Base-by-base conservation (phyloP, 2,329 filamentous ascomycete species). In the Beauveria scarabaeidicola region DNA sequence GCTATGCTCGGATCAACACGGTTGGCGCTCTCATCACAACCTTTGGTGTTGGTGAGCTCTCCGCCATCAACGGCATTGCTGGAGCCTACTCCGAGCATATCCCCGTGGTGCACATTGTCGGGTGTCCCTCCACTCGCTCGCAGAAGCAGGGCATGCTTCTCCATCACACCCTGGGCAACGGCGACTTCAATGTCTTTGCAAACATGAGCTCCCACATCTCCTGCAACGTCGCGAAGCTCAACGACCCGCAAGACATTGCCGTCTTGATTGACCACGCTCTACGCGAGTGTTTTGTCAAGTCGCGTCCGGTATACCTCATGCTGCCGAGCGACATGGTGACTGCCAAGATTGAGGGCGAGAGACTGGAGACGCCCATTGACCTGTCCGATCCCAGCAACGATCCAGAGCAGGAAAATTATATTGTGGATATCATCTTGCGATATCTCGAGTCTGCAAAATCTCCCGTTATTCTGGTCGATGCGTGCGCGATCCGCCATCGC, bases 101-200 rank as follows among this genome's bases (percentile, higher is more conserved):
- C 2, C 86, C 88, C 2, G 77, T 91, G 7, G 82, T 89, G 29
- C 87, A 91, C 70, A 85, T 88, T 59, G 84, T 87, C 44, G 78
- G 78, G 52, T 79, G 75, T 63, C 78, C 78, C 1, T 77, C 77
- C 13, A 79, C 76, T 41, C 66, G 75, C 60, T 79, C 77, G 17
- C 77, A 80, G 69, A 73, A 73, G 52, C 73, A 76, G 56, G 75
- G 75, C 64, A 77, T 78, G 74, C 71, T 80, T 38, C 73, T 81
- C 36, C 86, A 89, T 66, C 88, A 90, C 71, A 89, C 87, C 0
- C 81, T 90, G 1, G 86, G 84, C 59, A 89, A 90, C 66, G 87
- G 90, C 61, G 87, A 95, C 74, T 95, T 89, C 73, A 86, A 88
- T 62, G 89, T 91, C 58, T 96, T 95, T 71, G 81, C 85, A 65